Base-by-base conservation (phyloP, 352 stramenopile species). In the Lagenidium sp. region DNA sequence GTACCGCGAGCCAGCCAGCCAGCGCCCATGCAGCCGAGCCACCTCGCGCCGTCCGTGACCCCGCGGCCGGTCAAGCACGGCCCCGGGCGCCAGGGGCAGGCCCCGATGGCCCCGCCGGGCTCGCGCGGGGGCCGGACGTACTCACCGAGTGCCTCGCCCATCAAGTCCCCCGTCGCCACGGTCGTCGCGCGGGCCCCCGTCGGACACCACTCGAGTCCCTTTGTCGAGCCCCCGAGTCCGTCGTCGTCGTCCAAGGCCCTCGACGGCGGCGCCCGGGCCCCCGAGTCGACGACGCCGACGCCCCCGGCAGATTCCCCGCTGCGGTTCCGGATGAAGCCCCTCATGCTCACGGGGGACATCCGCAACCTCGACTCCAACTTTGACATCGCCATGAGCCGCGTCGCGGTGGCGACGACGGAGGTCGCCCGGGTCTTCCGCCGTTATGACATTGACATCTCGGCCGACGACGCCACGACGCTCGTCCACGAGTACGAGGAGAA, bases 401-500 rank as follows among this genome's bases (percentile, higher is more conserved):
- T 66, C 25, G 43, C 52, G 5, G 44, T 78, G n/a, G 59, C 57
- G 11, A 60, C 82, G 20, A 32, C 49, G 5, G 68, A 83, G 28
- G 56, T 85, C 15, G 44, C 65, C 12, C 53, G 60, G 21, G 71
- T 78, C 18, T 78, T 85, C 24, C 57, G 60, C 7, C 43, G 47
- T 10, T 72, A 71, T 41, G 70, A 60, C 18, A 68, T 88, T 38
- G 26, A 57, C 6, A 47, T 83, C 21, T 66, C 70, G 3, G 66
- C 50, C 4, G 66, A 78, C 32, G 72, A 84, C 21, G 76, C 70
- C 16, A 71, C 80, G 48, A 60, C 59, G 29, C 54, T 88, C 26
- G 55, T 74, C 3, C 68, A 82, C 39, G 76, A 88, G 40, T 88
- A 79, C 50, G 76, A 88, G 21, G 76, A 88, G 57, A 88, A 78